phyloP scores from a whole-genome alignment of 2,329 filamentous ascomycete species.

The Tolypocladium amazonense region DNA sequence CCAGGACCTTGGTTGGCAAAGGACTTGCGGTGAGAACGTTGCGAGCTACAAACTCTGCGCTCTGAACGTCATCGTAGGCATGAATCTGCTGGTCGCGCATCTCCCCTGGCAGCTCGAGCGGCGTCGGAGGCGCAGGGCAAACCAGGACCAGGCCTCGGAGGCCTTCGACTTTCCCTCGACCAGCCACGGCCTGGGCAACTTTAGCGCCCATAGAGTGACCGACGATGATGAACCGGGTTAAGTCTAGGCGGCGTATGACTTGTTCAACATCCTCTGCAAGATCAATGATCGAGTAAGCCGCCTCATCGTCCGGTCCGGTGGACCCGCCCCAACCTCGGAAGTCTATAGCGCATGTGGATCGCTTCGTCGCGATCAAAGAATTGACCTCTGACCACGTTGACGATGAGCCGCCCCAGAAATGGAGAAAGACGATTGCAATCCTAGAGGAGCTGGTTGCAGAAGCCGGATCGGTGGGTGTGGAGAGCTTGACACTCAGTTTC shows the following conservation, averaged over 20 bases:
- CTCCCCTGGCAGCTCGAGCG: not conserved
- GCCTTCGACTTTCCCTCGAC: not conserved
- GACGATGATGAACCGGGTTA: not conserved
- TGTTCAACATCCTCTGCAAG: slow-evolving; percentile 4
- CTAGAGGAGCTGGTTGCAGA: not conserved
- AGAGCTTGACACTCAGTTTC: not conserved
- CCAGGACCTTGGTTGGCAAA: not conserved
- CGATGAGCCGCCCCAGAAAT: slow-evolving; percentile 6
- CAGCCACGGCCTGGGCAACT: slow-evolving; percentile 2
- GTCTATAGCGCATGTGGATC: not conserved
- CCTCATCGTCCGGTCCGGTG: not conserved
- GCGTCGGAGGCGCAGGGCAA: slow-evolving; percentile 3
- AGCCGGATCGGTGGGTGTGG: not conserved
- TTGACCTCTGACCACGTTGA: slow-evolving; percentile 2
- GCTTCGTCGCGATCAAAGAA: not conserved
- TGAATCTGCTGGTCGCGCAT: slow-evolving; percentile 5
- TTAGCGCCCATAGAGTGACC: slow-evolving; percentile 5
- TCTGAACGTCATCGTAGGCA: not conserved
- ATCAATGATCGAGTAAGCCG: not conserved
- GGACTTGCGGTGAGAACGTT: slow-evolving; percentile 1
- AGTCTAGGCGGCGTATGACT: not conserved
- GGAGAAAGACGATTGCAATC: slow-evolving; percentile 4
- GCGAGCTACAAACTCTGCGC: slow-evolving; percentile 1
- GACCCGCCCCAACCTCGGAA: slow-evolving; percentile 5
- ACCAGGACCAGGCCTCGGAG: slow-evolving; percentile 2